phyloP scores from a whole-genome alignment of 2,329 filamentous ascomycete species.

The Aspergillus melleus region DNA sequence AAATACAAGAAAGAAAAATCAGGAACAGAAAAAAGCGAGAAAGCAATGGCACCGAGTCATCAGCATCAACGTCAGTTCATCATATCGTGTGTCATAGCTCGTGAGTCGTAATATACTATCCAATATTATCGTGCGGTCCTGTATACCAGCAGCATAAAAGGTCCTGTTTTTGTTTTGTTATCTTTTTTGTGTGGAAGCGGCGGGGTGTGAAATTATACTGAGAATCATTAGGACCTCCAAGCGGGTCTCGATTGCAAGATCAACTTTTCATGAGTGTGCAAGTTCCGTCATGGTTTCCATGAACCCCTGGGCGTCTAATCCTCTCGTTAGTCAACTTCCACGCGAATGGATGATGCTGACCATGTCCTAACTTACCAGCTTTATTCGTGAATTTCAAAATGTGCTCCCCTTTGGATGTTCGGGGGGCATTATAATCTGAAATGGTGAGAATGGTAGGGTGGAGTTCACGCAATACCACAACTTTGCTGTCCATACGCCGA shows the following conservation, averaged over 20 bases:
- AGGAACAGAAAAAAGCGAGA: not conserved
- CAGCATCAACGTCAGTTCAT: constrained; percentile 1
- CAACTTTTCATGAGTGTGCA: constrained; percentile 6
- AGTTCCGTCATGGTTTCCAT: constrained; percentile 34
- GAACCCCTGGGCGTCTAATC: constrained; percentile 42
- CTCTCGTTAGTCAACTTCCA: constrained; percentile 12
- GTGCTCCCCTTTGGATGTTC: constrained; percentile 37
- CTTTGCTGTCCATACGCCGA: constrained; percentile 41
- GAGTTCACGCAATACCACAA: constrained; percentile 52
- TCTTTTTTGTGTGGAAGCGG: not conserved
- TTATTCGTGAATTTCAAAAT: constrained; percentile 39
- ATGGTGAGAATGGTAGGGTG: constrained; percentile 55
- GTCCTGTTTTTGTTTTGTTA: not conserved
- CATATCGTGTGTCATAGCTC: constrained; percentile 6
- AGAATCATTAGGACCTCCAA: not conserved
- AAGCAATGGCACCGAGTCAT: not conserved
- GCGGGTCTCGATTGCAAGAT: not conserved
- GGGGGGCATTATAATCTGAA: constrained; percentile 48
- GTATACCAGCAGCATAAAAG: not conserved
- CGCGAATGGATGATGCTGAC: not conserved
- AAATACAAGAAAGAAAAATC: not conserved
- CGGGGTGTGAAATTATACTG: not conserved
- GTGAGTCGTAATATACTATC: constrained; percentile 5
- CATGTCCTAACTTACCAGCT: constrained; percentile 27
- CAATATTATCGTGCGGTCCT: not conserved